Conservation (phyloP, 805 yeast genomes). For the Ogataea pini region DNA sequence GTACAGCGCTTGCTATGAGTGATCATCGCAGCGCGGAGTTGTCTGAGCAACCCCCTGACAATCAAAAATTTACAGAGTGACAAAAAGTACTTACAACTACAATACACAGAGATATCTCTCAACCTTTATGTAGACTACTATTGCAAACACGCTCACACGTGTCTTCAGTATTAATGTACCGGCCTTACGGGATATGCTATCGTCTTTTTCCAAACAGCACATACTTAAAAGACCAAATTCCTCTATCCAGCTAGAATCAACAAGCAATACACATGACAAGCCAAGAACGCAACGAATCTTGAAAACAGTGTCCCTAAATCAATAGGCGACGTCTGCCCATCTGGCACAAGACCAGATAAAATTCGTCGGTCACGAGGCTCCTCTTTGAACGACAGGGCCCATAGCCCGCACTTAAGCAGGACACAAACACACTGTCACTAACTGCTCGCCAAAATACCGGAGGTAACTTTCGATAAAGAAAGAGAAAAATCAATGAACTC, state of each 20-base stretch:
- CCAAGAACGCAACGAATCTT: constrained; percentile 8
- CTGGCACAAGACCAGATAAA: constrained; percentile 4
- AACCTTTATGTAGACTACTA: too few species aligned
- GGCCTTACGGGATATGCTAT: constrained; percentile 39
- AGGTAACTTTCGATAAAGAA: constrained; percentile 34
- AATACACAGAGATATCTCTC: too few species aligned
- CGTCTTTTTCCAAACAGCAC: constrained; percentile 21
- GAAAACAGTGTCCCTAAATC: constrained; percentile 32
- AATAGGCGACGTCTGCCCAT: constrained; percentile 35
- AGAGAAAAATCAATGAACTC: constrained; percentile 10
- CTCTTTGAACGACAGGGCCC: constrained; percentile 8
- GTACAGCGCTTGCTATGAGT: too few species aligned
- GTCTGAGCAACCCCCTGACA: too few species aligned
- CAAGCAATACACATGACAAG: constrained; percentile 29
- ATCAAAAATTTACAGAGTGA: too few species aligned
- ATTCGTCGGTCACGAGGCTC: constrained; percentile 10
- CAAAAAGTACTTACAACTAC: too few species aligned
- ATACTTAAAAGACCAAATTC: constrained; percentile 34
- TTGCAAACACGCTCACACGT: too few species aligned
- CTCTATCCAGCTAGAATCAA: constrained; percentile 34
- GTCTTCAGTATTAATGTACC: constrained; percentile 23
- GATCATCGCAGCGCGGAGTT: too few species aligned
- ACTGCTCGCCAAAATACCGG: constrained; percentile 31
- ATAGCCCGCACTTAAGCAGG: constrained; percentile 7
- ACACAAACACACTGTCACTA: constrained; percentile 14